These are phyloP conservation scores for Malassezia restricta DNA, from an alignment of 1,284 basidiomycete genomes.

Conservation along the genomic window DNA sequence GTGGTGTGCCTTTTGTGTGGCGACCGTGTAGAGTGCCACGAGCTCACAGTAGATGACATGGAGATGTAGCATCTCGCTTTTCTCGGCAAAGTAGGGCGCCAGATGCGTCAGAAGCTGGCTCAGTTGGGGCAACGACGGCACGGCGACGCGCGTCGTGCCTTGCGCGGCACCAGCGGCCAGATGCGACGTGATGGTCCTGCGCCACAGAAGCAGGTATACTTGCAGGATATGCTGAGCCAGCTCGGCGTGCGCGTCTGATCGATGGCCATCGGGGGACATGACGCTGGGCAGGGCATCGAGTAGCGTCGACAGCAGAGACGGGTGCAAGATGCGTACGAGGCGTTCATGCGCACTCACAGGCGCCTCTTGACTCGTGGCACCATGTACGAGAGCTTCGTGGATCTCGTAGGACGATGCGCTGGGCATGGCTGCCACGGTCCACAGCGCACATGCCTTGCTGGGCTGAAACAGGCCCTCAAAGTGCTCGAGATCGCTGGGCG, in stretches of 20 bases:
- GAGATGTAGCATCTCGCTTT: not conserved
- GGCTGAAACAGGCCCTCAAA: slow-evolving; percentile 20
- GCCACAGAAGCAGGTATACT: slow-evolving; percentile 6
- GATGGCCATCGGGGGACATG: not conserved
- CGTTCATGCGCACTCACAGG: not conserved
- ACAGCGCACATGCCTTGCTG: not conserved
- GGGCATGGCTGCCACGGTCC: not conserved
- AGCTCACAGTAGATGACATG: slow-evolving; percentile 13
- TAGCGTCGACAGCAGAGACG: slow-evolving; percentile 6
- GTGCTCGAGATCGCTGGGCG: slow-evolving; percentile 25
- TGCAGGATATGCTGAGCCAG: slow-evolving; percentile 2
- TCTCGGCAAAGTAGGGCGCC: slow-evolving; percentile 6
- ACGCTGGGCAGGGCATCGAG: slow-evolving; percentile 6
- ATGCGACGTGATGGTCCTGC: slow-evolving; percentile 3
- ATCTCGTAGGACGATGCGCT: not conserved
- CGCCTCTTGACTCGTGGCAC: not conserved
- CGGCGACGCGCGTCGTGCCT: not conserved
- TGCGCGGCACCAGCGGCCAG: not conserved
- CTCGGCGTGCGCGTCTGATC: slow-evolving; percentile 5
- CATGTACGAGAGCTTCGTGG: not conserved
- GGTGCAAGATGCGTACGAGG: slow-evolving; percentile 5
- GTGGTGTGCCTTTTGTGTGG: not conserved
- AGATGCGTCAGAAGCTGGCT: slow-evolving; percentile 6
- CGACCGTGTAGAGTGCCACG: not conserved
- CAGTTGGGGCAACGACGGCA: not conserved